A percentile compares a stretch with the other conserved stretches of the same genome.
Evolutionary conservation across 108 stramenopile species (phyloP).

Genomic region (Skeletonema costatum): DNA sequence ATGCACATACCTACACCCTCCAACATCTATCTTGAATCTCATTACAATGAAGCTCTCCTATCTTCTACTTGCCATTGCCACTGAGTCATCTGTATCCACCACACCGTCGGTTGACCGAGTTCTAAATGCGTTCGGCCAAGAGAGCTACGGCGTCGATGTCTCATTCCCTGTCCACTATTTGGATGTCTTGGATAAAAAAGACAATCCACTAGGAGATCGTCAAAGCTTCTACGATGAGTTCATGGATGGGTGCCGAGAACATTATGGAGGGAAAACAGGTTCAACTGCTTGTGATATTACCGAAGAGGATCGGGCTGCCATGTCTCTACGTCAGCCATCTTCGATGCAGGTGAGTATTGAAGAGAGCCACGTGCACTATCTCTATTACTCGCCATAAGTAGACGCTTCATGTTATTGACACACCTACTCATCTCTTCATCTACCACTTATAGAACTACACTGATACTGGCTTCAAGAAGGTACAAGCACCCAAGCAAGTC

Average conservation of each 20-base stretch:
- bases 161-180: conserved; percentile 80
- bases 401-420: background rate
- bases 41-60: conserved; percentile 36
- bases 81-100: conserved; percentile 9
- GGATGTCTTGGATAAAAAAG: conserved; percentile 18
- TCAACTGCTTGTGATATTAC: conserved; percentile 53
- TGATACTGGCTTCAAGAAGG: conserved; percentile 79
- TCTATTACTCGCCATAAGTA: background rate
- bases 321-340: conserved; percentile 79
- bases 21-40: too few species aligned
- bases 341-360: conserved; percentile 63
- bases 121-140: conserved; percentile 41
- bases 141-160: conserved; percentile 75
- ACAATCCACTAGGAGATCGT: conserved; percentile 55
- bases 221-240: conserved; percentile 71
- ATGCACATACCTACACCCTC: background rate
- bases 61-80: conserved; percentile 6
- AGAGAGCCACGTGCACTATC: background rate
- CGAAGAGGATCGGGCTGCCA: conserved; percentile 69
- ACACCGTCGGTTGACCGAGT: conserved; percentile 18
- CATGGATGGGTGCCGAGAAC: conserved; percentile 75
- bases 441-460: conserved; percentile 63
- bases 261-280: conserved; percentile 42
- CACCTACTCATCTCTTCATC: background rate
- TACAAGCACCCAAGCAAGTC: conserved; percentile 60